phyloP scores from a whole-genome alignment of 2,329 filamentous ascomycete species.

The Fusarium sp. region DNA sequence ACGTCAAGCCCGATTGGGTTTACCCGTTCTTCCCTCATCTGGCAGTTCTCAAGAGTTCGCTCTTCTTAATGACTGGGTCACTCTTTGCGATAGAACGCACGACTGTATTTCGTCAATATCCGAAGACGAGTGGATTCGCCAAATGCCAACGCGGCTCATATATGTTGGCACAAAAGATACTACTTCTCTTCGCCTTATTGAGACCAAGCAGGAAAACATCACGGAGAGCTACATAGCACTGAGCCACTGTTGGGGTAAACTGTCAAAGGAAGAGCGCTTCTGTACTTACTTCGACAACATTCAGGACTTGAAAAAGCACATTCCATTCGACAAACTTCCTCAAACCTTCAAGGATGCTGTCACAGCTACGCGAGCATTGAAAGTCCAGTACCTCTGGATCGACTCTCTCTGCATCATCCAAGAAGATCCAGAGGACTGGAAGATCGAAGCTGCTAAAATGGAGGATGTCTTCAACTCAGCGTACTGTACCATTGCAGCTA shows the following conservation, averaged over 20 bases:
- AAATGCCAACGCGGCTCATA: not conserved
- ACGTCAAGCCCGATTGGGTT: no score
- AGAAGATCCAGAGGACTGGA: not conserved
- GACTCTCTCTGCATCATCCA: not conserved
- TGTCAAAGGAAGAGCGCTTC: not conserved
- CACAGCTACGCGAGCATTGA: accelerated
- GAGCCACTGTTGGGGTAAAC: not conserved
- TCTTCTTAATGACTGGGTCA: no score
- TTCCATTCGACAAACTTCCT: not conserved
- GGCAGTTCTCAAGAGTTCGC: no score
- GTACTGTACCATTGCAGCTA: not conserved
- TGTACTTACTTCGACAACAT: not conserved
- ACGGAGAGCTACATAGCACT: not conserved
- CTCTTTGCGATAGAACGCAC: no score
- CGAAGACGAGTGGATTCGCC: no score
- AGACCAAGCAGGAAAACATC: not conserved
- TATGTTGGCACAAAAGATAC: not conserved
- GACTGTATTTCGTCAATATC: no score
- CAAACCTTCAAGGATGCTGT: not conserved
- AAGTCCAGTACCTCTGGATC: not conserved
- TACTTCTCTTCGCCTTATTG: not conserved
- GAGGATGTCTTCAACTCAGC: not conserved
- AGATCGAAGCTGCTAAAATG: not conserved
- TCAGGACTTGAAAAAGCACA: not conserved
- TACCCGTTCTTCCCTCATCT: no score